These are phyloP conservation scores for Dactylonectria macrodidyma DNA, from an alignment of 2,329 filamentous ascomycete species.

Conservation along the genomic window DNA sequence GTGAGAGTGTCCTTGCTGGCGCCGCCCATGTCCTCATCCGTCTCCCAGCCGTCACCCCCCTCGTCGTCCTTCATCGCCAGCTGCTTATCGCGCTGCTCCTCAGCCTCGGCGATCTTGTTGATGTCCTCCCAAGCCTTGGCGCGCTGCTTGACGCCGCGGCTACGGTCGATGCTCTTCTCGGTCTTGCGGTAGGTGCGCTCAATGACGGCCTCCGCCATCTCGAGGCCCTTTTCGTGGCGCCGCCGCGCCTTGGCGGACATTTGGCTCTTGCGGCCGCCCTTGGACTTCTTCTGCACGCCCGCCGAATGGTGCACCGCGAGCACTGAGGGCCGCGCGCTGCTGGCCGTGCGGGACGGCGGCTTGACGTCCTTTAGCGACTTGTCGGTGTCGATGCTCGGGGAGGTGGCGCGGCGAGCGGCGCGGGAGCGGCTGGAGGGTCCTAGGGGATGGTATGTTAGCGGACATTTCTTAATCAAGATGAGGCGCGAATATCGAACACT, in stretches of 20 bases:
- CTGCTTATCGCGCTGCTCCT: slow-evolving; percentile 34
- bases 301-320: slow-evolving; percentile 77
- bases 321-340: slow-evolving; percentile 72
- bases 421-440: slow-evolving; percentile 79
- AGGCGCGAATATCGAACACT: fast-evolving
- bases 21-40: slow-evolving; percentile 56
- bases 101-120: slow-evolving; percentile 59
- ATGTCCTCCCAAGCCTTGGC: slow-evolving; percentile 72
- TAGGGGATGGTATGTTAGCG: slow-evolving; percentile 51
- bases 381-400: slow-evolving; percentile 79
- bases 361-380: slow-evolving; percentile 77
- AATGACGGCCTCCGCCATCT: slow-evolving; percentile 72
- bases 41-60: slow-evolving; percentile 50
- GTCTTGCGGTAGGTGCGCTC: slow-evolving; percentile 72
- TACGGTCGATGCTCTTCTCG: slow-evolving; percentile 67
- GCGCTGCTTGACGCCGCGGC: slow-evolving; percentile 63
- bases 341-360: slow-evolving; percentile 59
- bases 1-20: slow-evolving; percentile 28
- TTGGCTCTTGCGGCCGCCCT: slow-evolving; percentile 67
- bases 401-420: slow-evolving; percentile 80
- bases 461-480: fast-evolving
- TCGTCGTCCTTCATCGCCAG: slow-evolving; percentile 39
- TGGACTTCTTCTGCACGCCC: slow-evolving; percentile 78
- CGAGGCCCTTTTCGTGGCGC: slow-evolving; percentile 70
- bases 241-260: slow-evolving; percentile 69